phyloP scores from a whole-genome alignment of 768 basidiomycete genomes.

The Mycena polygramma region DNA sequence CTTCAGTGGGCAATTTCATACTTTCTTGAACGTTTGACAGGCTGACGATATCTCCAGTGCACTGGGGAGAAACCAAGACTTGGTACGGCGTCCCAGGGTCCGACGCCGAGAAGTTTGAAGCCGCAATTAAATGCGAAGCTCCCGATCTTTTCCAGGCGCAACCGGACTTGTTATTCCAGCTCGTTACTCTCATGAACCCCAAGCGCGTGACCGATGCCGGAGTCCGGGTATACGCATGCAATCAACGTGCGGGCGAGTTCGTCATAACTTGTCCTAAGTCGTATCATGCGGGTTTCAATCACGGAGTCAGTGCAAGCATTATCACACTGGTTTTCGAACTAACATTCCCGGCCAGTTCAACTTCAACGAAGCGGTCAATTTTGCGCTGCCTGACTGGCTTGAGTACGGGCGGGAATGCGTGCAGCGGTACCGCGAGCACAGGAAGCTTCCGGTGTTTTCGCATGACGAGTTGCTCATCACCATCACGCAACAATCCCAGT shows the following conservation, averaged over 20 bases:
- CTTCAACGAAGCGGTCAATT: constrained; percentile 99
- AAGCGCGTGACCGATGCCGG: constrained; percentile 87
- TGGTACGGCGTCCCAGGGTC: constrained; percentile 99
- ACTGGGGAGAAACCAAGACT: constrained; percentile 99
- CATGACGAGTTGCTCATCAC: constrained; percentile 97
- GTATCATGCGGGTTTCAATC: constrained; percentile 98
- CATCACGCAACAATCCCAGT: constrained; percentile 95
- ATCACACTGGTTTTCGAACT: constrained; percentile 38
- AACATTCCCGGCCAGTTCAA: constrained; percentile 74
- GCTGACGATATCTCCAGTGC: constrained; percentile 69
- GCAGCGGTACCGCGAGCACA: constrained; percentile 88
- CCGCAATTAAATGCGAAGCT: constrained; percentile 93
- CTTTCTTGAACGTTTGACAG: constrained; percentile 30
- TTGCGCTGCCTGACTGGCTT: constrained; percentile 97
- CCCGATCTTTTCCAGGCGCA: constrained; percentile 99
- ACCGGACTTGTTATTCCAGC: constrained; percentile 95
- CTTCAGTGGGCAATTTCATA: constrained; percentile 75
- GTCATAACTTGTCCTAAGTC: constrained; percentile 98
- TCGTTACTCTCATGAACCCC: constrained; percentile 98
- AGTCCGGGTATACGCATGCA: constrained; percentile 93
- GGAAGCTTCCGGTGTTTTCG: constrained; percentile 96
- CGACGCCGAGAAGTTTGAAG: constrained; percentile 96
- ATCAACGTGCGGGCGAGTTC: constrained; percentile 97
- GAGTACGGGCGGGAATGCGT: constrained; percentile 90
- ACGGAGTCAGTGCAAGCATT: constrained; percentile 77